These are phyloP conservation scores for Leptographium wingfieldii DNA, from an alignment of 2,329 filamentous ascomycete genomes.

Conservation along the genomic window DNA sequence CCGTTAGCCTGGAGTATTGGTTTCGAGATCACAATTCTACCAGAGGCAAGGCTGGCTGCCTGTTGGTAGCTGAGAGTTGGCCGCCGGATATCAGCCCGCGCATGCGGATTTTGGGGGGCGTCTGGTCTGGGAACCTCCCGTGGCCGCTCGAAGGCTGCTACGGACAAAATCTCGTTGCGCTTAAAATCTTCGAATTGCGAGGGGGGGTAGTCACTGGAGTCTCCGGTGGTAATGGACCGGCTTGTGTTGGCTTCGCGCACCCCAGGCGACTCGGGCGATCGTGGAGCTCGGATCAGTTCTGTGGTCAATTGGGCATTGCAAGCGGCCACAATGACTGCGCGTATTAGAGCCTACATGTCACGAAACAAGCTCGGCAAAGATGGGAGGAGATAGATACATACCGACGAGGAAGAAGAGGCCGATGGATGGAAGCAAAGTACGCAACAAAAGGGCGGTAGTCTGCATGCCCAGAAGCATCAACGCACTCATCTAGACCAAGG, in stretches of 20 bases:
- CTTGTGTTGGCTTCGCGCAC: slow-evolving; percentile 22
- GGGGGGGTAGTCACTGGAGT: slow-evolving; percentile 28
- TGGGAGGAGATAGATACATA: slow-evolving; percentile 15
- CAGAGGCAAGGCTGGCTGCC: slow-evolving; percentile 12
- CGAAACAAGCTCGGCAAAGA: not conserved
- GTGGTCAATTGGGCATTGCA: slow-evolving; percentile 23
- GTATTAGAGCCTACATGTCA: not conserved
- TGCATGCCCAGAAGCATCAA: slow-evolving; percentile 36
- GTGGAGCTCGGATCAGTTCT: slow-evolving; percentile 17
- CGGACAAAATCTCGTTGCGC: slow-evolving; percentile 23
- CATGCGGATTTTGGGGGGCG: not conserved
- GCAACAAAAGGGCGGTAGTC: slow-evolving; percentile 27
- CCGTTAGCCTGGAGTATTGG: slow-evolving; percentile 30
- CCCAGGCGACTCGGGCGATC: slow-evolving; percentile 25
- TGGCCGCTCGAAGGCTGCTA: slow-evolving; percentile 23
- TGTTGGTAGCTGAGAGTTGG: slow-evolving; percentile 2
- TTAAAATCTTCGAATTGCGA: slow-evolving; percentile 38
- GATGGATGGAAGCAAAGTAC: slow-evolving; percentile 37
- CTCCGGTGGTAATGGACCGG: slow-evolving; percentile 28
- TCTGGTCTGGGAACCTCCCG: slow-evolving; percentile 14
- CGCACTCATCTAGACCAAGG: slow-evolving; percentile 31
- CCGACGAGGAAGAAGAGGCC: slow-evolving; percentile 37
- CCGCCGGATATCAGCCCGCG: not conserved
- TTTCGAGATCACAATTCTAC: slow-evolving; percentile 35
- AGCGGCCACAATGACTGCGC: slow-evolving; percentile 25